Evolutionary conservation across 495 filamentous ascomycete species (phyloP).

Genomic region (Cairneyella variabilis): DNA sequence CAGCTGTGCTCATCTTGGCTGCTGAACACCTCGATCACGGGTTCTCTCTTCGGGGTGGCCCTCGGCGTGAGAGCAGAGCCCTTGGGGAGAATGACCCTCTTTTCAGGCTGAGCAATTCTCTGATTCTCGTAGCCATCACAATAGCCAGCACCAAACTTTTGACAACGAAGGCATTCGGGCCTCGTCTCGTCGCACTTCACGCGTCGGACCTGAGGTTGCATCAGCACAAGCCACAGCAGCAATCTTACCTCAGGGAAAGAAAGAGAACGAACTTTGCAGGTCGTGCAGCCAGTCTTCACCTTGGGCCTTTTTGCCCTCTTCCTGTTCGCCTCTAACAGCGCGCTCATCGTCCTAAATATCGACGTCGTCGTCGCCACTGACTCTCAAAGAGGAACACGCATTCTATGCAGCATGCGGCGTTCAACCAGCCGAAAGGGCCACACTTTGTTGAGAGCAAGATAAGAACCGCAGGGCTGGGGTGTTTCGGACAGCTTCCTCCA

Average conservation of each 20-base stretch:
- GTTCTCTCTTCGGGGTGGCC: neutral
- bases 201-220: conserved; percentile 24
- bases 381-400: too few relatives aligned
- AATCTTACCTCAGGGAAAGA: neutral
- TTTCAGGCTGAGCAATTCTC: neutral
- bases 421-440: too few relatives aligned
- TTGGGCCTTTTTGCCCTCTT: conserved; percentile 14
- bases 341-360: too few relatives aligned
- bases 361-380: too few relatives aligned
- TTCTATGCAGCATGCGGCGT: too few relatives aligned
- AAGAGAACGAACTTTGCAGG: conserved; percentile 11
- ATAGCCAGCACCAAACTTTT: conserved; percentile 40
- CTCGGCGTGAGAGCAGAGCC: neutral
- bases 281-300: conserved; percentile 15
- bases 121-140: conserved; percentile 48
- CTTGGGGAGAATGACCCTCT: neutral
- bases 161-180: conserved; percentile 49
- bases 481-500: too few relatives aligned
- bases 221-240: neutral
- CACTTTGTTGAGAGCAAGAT: too few relatives aligned
- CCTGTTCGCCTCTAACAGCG: neutral
- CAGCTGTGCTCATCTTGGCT: conserved; percentile 44
- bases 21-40: conserved; percentile 3
- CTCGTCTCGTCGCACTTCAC: conserved; percentile 56
- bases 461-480: too few relatives aligned